Evolutionary conservation across 805 yeast genomes (phyloP).

Genomic region (Soucietia sequanensis): DNA sequence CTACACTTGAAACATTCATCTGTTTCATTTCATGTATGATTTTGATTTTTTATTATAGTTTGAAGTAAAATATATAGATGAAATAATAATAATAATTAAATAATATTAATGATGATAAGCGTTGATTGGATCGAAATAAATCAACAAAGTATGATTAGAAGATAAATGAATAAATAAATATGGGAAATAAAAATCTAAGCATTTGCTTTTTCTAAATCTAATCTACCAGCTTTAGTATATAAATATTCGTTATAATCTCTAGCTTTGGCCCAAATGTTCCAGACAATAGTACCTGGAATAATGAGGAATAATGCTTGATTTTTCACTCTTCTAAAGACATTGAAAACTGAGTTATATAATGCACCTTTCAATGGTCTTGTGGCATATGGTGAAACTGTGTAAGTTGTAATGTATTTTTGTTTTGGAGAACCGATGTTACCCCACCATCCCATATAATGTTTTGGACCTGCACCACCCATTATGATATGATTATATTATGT

Average conservation of each 20-base stretch:
- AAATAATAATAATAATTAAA: too few species aligned
- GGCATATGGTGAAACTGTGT: constrained; percentile 91
- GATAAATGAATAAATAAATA: too few species aligned
- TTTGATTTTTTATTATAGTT: too few species aligned
- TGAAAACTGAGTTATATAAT: constrained; percentile 82
- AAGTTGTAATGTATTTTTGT: constrained; percentile 82
- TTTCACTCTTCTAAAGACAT: constrained; percentile 91
- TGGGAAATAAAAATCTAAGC: too few species aligned
- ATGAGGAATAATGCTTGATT: constrained; percentile 76
- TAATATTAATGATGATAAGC: too few species aligned
- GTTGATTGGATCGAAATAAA: too few species aligned
- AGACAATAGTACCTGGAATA: constrained; percentile 76
- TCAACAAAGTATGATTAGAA: too few species aligned
- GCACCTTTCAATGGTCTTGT: constrained; percentile 89
- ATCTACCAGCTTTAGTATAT: constrained; percentile 97
- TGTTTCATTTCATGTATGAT: too few species aligned
- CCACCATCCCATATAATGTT: constrained; percentile 96
- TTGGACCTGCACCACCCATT: constrained; percentile 48
- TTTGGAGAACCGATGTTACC: constrained; percentile 85
- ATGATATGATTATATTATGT: constrained; percentile 1
- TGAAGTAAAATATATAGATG: too few species aligned
- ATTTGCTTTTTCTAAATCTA: constrained; percentile 75
- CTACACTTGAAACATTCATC: too few species aligned
- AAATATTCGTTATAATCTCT: constrained; percentile 89
- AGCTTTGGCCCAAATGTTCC: constrained; percentile 84